phyloP scores from a whole-genome alignment of 192 early-diverging fungal species.

The Gamsiella multidivaricata region DNA sequence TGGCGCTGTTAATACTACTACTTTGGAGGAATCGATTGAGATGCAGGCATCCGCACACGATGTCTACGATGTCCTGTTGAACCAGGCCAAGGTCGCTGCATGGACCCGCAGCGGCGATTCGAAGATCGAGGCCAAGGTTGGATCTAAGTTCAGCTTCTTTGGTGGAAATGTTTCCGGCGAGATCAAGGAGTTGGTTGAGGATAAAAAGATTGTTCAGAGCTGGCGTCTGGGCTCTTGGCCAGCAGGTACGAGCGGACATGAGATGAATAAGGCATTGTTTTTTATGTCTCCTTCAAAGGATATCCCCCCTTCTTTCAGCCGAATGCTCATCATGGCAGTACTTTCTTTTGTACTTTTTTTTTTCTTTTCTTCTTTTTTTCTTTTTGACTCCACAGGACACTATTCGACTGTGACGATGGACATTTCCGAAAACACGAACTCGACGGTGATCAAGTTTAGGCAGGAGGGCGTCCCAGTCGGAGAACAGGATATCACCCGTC shows the following conservation, averaged over 20 bases:
- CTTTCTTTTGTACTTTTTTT: background rate
- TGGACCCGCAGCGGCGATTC: constrained; percentile 84
- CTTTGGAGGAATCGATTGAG: constrained; percentile 79
- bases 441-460: constrained; percentile 73
- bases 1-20: constrained; percentile 68
- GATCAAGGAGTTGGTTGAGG: constrained; percentile 75
- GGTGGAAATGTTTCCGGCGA: constrained; percentile 89
- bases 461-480: constrained; percentile 90
- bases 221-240: constrained; percentile 94
- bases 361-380: constrained; percentile 1
- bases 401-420: constrained; percentile 83
- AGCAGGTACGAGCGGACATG: constrained; percentile 56
- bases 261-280: background rate
- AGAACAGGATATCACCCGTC: constrained; percentile 84
- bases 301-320: too few relatives aligned
- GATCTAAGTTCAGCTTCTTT: constrained; percentile 80
- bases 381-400: constrained; percentile 67
- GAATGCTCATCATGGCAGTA: constrained; percentile 6
- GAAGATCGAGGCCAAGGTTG: constrained; percentile 70
- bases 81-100: constrained; percentile 72
- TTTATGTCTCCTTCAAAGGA: too few relatives aligned
- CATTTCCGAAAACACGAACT: constrained; percentile 76
- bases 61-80: constrained; percentile 84
- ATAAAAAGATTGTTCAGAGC: constrained; percentile 83
- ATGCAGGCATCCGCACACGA: constrained; percentile 85